These are phyloP conservation scores for Debaryomyces tyrocola DNA, from an alignment of 805 yeast genomes.

Conservation along the genomic window DNA sequence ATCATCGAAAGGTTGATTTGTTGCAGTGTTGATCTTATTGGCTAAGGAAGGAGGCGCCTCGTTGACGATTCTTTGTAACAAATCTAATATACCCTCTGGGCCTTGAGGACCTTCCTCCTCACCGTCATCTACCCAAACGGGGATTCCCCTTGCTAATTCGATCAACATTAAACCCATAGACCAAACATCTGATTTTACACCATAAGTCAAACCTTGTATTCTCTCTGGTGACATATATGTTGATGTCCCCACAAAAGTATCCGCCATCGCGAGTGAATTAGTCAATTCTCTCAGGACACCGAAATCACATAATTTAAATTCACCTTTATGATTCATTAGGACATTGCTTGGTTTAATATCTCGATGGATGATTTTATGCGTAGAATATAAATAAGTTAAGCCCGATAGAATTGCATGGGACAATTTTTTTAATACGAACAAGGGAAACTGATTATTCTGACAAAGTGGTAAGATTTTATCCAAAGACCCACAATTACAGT, in stretches of 20 bases:
- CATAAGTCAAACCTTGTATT: constrained; percentile 90
- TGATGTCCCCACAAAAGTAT: constrained; percentile 97
- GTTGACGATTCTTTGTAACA: constrained; percentile 88
- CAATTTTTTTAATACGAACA: constrained; percentile 67
- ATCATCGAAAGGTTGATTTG: constrained; percentile 35
- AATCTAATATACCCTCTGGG: constrained; percentile 87
- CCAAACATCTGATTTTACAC: constrained; percentile 98
- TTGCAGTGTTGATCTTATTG: constrained; percentile 28
- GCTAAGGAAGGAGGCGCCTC: constrained; percentile 80
- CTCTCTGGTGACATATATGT: constrained; percentile 97
- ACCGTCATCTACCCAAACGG: constrained; percentile 69
- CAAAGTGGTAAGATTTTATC: constrained; percentile 72
- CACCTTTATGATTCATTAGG: constrained; percentile 80
- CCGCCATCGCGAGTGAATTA: constrained; percentile 82
- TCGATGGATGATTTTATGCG: constrained; percentile 88
- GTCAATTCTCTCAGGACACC: constrained; percentile 93
- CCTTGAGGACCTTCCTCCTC: constrained; percentile 30
- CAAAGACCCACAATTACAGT: constrained; percentile 90
- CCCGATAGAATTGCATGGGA: constrained; percentile 80
- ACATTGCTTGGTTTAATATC: constrained; percentile 97
- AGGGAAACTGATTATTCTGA: constrained; percentile 43
- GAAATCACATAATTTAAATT: constrained; percentile 90
- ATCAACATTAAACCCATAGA: constrained; percentile 87
- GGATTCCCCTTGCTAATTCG: constrained; percentile 82
- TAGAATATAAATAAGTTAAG: constrained; percentile 73